Evolutionary conservation across 2,329 filamentous ascomycete species (phyloP).

Genomic region (Cladosporium cucumerinum): DNA sequence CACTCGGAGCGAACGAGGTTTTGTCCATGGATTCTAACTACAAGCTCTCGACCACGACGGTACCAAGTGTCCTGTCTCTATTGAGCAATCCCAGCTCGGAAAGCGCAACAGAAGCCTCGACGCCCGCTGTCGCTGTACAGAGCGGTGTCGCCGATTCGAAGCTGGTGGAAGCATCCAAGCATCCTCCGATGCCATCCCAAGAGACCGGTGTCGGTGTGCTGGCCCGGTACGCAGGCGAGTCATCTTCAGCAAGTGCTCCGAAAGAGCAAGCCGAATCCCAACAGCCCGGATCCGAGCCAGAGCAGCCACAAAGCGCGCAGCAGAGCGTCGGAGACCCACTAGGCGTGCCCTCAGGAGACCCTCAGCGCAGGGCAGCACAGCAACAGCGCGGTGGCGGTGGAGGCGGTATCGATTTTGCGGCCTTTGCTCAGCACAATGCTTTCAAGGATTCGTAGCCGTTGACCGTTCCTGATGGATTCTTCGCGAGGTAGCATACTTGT

Average conservation of each 20-base stretch:
- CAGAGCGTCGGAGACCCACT: slow-evolving; percentile 44
- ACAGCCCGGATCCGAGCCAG: neutral
- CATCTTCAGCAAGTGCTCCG: neutral
- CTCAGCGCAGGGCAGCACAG: neutral
- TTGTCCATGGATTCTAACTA: neutral
- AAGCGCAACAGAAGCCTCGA: neutral
- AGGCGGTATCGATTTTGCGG: slow-evolving; percentile 19
- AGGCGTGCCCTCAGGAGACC: slow-evolving; percentile 17
- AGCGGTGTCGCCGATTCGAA: neutral
- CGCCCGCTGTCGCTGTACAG: neutral
- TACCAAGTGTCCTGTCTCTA: slow-evolving; percentile 11
- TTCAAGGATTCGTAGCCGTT: slow-evolving; percentile 18
- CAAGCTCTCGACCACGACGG: neutral
- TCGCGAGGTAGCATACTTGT: neutral
- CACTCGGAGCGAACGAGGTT: slow-evolving; percentile 8
- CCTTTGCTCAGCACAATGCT: slow-evolving; percentile 22
- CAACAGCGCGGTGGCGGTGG: neutral
- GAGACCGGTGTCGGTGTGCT: slow-evolving; percentile 17
- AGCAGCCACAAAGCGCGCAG: neutral
- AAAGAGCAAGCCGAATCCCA: neutral
- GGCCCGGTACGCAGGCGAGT: slow-evolving; percentile 11
- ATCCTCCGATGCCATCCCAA: slow-evolving; percentile 12
- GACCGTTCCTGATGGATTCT: neutral
- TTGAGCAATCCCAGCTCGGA: neutral
- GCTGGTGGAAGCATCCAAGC: neutral